A percentile compares a stretch with the other conserved stretches of the same genome.
These are phyloP conservation scores for Calonectria pseudoreteaudii DNA, from an alignment of 2,329 filamentous ascomycete species.

Conservation along the genomic window DNA sequence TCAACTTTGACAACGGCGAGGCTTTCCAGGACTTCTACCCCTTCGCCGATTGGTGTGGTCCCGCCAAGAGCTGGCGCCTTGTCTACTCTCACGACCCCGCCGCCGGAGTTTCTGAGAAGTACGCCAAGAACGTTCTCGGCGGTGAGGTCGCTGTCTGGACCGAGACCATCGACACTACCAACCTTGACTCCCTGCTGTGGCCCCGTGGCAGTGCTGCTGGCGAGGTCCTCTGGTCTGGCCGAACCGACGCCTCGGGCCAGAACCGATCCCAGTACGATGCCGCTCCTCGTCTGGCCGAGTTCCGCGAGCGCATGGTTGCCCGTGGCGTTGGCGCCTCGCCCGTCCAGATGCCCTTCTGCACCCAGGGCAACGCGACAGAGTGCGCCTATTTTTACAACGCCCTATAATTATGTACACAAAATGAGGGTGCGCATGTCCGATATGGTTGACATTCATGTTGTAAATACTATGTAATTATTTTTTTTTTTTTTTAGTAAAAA, in stretches of 20 bases:
- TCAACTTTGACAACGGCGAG: slow-evolving; percentile 74
- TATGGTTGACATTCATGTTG: slow-evolving; percentile 17
- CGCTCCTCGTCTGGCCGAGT: slow-evolving; percentile 76
- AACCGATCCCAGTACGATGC: slow-evolving; percentile 80
- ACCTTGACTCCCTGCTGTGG: slow-evolving; percentile 82
- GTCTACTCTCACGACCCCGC: slow-evolving; percentile 85
- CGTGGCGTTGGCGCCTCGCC: slow-evolving; percentile 73
- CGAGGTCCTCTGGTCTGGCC: slow-evolving; percentile 85
- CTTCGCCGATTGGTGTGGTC: slow-evolving; percentile 84
- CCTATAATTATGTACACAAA: neutral
- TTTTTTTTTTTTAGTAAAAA: neutral
- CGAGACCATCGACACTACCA: slow-evolving; percentile 82
- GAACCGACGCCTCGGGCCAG: slow-evolving; percentile 71
- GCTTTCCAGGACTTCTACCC: slow-evolving; percentile 69
- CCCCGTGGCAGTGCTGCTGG: slow-evolving; percentile 79
- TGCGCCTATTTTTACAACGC: slow-evolving; percentile 34
- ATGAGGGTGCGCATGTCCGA: neutral
- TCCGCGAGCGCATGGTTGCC: slow-evolving; percentile 80
- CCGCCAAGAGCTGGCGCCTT: slow-evolving; percentile 83
- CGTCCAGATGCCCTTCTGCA: slow-evolving; percentile 72
- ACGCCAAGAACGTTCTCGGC: slow-evolving; percentile 78
- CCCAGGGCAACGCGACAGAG: slow-evolving; percentile 44
- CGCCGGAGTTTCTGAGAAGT: slow-evolving; percentile 68
- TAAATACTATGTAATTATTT: slow-evolving; percentile 9
- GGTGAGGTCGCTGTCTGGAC: slow-evolving; percentile 87